A percentile compares a stretch with the other conserved stretches of the same genome.
Conservation (phyloP, 75 land plant species). For the Sequoiadendron giganteum region DNA sequence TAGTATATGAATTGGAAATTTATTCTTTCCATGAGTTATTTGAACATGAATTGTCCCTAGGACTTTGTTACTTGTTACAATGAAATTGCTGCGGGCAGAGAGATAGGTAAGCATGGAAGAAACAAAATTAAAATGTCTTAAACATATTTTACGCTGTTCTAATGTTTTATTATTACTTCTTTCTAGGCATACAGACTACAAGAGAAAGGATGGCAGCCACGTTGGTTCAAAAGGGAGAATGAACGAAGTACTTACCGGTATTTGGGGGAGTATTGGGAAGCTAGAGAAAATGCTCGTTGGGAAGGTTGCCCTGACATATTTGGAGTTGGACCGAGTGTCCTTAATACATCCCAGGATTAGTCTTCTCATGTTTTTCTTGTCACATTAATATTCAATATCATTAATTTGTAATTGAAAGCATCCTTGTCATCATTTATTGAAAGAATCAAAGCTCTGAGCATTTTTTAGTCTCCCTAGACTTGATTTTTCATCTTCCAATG, state of each 20-base stretch:
- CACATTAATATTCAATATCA: not conserved
- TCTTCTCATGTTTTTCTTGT: not conserved
- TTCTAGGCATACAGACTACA: constrained; percentile 80
- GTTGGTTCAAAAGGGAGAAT: constrained; percentile 76
- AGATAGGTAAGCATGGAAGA: not conserved
- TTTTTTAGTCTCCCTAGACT: not conserved
- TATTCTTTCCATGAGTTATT: not conserved
- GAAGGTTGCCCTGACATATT: constrained; percentile 80
- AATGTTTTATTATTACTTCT: not conserved
- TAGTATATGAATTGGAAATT: not conserved
- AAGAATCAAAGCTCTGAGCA: not conserved
- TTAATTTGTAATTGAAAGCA: not conserved
- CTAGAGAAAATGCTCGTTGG: constrained; percentile 68
- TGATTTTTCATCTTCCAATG: not conserved
- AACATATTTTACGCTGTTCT: not conserved
- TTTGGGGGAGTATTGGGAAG: constrained; percentile 96
- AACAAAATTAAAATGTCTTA: not conserved
- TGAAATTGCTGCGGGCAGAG: not conserved
- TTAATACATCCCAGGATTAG: not conserved
- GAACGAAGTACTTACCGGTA: constrained; percentile 58
- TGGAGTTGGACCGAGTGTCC: constrained; percentile 51
- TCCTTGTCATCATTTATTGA: not conserved
- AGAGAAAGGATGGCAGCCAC: constrained; percentile 89
- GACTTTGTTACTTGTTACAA: not conserved
- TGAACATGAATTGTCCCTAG: not conserved